These are phyloP conservation scores for Podospora tetraspora DNA, from an alignment of 495 filamentous ascomycete genomes.

Conservation along the genomic window DNA sequence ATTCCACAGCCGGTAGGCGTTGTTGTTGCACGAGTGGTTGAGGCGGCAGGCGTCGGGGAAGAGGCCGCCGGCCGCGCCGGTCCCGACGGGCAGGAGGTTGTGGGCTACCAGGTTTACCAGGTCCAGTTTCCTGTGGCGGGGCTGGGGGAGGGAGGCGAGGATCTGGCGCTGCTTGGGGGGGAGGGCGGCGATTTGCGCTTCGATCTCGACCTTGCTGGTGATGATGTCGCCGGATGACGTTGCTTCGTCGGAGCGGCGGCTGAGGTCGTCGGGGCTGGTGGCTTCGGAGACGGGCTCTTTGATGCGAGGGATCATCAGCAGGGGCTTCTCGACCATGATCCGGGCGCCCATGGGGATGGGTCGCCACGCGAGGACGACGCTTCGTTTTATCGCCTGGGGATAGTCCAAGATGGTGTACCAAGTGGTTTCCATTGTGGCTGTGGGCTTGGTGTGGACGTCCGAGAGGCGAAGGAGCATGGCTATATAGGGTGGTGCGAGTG, in stretches of 20 bases:
- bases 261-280: not conserved
- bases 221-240: not conserved
- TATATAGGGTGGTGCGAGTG: not conserved
- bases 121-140: not conserved
- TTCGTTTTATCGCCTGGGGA: not conserved
- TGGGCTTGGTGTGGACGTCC: not conserved
- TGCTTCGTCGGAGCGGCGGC: not conserved
- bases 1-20: constrained; percentile 35
- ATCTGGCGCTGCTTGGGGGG: not conserved
- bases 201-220: not conserved
- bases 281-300: not conserved
- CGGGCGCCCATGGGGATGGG: constrained; percentile 7
- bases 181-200: not conserved
- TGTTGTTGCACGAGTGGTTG: constrained; percentile 37
- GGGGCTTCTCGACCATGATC: constrained; percentile 1
- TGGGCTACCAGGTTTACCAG: not conserved
- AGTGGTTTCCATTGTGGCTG: not conserved
- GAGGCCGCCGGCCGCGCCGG: constrained; percentile 15
- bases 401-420: not conserved
- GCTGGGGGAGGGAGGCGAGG: not conserved
- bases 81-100: not conserved
- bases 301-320: not conserved
- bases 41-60: constrained; percentile 34
- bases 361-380: not conserved
- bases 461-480: not conserved